Percentiles rank a stretch among this genome's conserved stretches.
Evolutionary conservation across 2,329 filamentous ascomycete species (phyloP).

Genomic region (Orbilia javanica): DNA sequence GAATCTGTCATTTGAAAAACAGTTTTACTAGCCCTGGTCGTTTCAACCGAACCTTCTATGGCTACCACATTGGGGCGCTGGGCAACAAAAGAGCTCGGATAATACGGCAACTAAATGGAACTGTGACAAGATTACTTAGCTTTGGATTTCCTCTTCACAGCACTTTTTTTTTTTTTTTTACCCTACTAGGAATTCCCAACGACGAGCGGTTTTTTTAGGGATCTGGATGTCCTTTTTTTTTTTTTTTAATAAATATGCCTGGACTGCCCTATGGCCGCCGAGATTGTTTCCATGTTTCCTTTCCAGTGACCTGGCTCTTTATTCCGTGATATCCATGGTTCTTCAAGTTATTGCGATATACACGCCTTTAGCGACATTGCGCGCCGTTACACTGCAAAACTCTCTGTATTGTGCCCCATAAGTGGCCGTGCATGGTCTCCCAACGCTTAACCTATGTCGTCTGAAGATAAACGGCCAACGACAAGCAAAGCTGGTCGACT

Average conservation of each 20-base stretch:
- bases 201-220: conserved; percentile 23
- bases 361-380: conserved; percentile 16
- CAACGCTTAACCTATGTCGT: conserved; percentile 36
- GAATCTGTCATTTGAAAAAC: conserved; percentile 17
- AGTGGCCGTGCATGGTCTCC: conserved; percentile 2
- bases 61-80: conserved; percentile 32
- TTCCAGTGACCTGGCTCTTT: conserved; percentile 12
- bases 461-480: conserved; percentile 31
- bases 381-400: conserved; percentile 15
- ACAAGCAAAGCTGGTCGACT: conserved; percentile 9
- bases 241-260: conserved; percentile 48
- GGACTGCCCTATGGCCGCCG: conserved; percentile 9
- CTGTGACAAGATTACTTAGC: conserved; percentile 14
- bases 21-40: conserved; percentile 34
- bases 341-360: conserved; percentile 15
- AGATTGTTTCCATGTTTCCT: conserved; percentile 22
- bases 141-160: conserved; percentile 21
- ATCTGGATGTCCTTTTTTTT: no score
- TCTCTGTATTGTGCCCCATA: neutral
- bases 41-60: conserved; percentile 47
- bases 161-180: conserved; percentile 29
- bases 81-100: conserved; percentile 45
- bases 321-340: conserved; percentile 28
- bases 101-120: conserved; percentile 50
- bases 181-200: neutral